Conservation (phyloP, 108 stramenopile species). For the Cylindrotheca closterium region DNA sequence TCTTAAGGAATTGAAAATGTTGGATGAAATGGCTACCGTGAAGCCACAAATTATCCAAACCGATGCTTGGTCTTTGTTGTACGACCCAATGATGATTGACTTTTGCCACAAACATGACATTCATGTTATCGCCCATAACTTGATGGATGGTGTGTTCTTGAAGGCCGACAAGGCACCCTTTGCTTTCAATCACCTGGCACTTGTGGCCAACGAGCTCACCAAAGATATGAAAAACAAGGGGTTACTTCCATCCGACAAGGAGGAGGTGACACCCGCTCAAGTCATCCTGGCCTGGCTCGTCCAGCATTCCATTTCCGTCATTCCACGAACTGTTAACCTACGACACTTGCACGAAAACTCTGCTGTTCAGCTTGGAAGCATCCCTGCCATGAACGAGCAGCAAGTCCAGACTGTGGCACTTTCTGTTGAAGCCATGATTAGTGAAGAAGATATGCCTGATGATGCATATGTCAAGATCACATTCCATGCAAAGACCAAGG, state of each 20-base stretch:
- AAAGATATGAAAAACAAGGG: neutral
- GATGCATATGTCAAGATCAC: constrained; percentile 51
- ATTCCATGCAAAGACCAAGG: constrained; percentile 39
- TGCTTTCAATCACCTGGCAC: constrained; percentile 40
- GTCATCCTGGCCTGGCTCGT: constrained; percentile 37
- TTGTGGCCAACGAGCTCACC: constrained; percentile 10
- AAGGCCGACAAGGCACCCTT: constrained; percentile 18
- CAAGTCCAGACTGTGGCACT: constrained; percentile 28
- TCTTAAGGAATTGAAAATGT: constrained; percentile 44
- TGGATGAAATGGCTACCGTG: constrained; percentile 32
- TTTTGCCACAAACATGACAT: constrained; percentile 42
- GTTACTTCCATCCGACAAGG: neutral
- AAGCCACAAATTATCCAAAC: constrained; percentile 63
- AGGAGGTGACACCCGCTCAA: constrained; percentile 21
- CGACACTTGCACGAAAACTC: constrained; percentile 32
- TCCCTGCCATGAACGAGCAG: constrained; percentile 31
- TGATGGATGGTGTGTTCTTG: constrained; percentile 60
- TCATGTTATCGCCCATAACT: constrained; percentile 63
- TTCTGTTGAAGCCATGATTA: constrained; percentile 50
- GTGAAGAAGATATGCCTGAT: constrained; percentile 38
- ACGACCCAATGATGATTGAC: constrained; percentile 50
- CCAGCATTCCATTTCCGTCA: constrained; percentile 39
- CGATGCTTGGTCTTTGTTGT: constrained; percentile 61
- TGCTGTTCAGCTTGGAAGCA: constrained; percentile 19
- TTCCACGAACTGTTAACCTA: constrained; percentile 36